Evolutionary conservation across 805 yeast species (phyloP).

Genomic region (Kodamaea kaohsiungensis): DNA sequence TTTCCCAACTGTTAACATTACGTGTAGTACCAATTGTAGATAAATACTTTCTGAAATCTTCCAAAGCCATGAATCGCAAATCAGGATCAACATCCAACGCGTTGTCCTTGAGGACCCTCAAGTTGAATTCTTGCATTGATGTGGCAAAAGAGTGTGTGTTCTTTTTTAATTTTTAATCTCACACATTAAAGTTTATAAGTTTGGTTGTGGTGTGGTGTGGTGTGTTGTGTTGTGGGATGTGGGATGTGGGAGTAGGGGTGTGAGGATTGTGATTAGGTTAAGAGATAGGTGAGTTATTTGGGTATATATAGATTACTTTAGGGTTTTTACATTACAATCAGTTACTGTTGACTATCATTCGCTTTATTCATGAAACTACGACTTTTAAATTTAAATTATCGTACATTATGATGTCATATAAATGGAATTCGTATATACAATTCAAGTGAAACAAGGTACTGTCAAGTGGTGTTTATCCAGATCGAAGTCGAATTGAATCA

Average conservation of each 20-base stretch:
- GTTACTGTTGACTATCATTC: no score
- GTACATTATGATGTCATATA: no score
- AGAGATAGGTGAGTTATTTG: no score
- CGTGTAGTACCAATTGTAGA: constrained; percentile 16
- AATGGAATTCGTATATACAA: no score
- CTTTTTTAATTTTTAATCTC: not conserved
- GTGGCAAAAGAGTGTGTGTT: not conserved
- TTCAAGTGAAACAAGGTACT: no score
- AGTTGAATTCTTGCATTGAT: constrained; percentile 27
- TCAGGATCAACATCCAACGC: constrained; percentile 76
- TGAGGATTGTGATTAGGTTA: no score
- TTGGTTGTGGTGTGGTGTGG: not conserved
- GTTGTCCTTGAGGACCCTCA: constrained; percentile 37
- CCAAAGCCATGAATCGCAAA: constrained; percentile 80
- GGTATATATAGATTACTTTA: not conserved
- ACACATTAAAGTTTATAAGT: not conserved
- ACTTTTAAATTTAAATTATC: no score
- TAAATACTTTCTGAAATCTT: constrained; percentile 59
- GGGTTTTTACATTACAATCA: no score
- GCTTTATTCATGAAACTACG: no score
- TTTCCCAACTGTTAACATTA: constrained; percentile 1
- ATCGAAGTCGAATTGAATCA: no score
- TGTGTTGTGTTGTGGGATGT: not conserved
- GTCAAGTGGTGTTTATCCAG: no score
- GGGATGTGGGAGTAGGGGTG: no score